Conservation (phyloP, 305 asterid genomes). For the Fraxinus latifolia region DNA sequence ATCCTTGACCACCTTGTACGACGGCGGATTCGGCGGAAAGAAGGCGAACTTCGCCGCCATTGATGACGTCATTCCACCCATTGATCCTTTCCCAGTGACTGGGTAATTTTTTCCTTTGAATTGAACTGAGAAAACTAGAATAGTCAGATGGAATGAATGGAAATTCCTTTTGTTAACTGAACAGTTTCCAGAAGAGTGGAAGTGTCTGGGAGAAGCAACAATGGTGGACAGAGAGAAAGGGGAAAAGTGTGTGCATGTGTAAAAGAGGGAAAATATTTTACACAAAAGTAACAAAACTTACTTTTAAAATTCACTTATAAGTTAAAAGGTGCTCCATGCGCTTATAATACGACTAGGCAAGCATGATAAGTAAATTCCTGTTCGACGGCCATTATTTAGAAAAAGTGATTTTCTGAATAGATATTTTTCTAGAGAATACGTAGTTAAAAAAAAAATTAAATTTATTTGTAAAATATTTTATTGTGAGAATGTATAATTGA, state of each 20-base stretch:
- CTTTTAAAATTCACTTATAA: not conserved
- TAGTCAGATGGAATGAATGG: constrained; percentile 1
- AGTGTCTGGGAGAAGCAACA: constrained; percentile 41
- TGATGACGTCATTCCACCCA: constrained; percentile 97
- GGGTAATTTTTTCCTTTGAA: not conserved
- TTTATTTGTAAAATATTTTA: no score
- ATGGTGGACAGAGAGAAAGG: constrained; percentile 23
- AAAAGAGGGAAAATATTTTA: not conserved
- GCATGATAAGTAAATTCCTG: not conserved
- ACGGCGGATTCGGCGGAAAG: constrained; percentile 92
- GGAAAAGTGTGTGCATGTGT: constrained; percentile 8
- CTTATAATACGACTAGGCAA: not conserved
- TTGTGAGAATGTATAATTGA: no score
- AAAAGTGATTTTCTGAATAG: no score
- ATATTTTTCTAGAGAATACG: no score
- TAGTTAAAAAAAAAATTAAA: no score
- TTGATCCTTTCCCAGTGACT: constrained; percentile 10
- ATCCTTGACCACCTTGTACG: constrained; percentile 77
- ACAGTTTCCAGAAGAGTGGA: constrained; percentile 18
- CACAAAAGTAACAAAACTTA: not conserved
- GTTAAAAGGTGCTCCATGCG: not conserved
- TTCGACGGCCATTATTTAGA: no score
- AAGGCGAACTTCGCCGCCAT: constrained; percentile 97
- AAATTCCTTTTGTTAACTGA: constrained; percentile 24
- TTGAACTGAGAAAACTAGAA: not conserved